Conservation (phyloP, 306 rosid genomes). For the Malus orientalis region DNA sequence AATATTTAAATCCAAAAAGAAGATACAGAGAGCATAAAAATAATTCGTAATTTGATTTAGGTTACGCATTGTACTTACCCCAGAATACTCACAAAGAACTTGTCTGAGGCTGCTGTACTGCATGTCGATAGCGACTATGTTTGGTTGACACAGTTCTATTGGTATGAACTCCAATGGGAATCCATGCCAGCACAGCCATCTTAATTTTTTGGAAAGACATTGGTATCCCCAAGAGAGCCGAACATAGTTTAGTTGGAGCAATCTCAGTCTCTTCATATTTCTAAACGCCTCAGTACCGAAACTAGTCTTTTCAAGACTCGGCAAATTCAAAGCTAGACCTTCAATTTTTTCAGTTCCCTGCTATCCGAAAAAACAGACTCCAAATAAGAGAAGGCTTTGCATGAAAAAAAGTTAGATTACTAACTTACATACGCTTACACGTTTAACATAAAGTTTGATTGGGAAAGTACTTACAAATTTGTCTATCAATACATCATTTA, state of each 20-base stretch:
- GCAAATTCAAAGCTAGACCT: background rate
- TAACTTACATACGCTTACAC: background rate
- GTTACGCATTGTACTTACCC: too few relatives aligned
- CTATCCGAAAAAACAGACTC: background rate
- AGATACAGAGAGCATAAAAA: too few relatives aligned
- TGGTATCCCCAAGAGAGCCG: background rate
- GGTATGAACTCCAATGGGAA: too few relatives aligned
- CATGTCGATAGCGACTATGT: too few relatives aligned
- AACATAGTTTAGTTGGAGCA: constrained; percentile 26
- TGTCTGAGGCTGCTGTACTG: too few relatives aligned
- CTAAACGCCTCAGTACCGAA: constrained; percentile 11
- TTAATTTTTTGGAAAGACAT: too few relatives aligned
- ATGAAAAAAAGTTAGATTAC: too few relatives aligned
- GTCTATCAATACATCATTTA: background rate
- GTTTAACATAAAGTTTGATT: background rate
- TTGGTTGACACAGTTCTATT: too few relatives aligned
- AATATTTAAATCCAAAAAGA: too few relatives aligned
- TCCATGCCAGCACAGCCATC: too few relatives aligned
- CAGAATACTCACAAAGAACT: too few relatives aligned
- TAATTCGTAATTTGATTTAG: too few relatives aligned
- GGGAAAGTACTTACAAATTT: background rate
- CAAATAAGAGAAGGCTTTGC: background rate
- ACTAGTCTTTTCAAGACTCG: background rate
- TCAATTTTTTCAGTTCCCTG: constrained; percentile 4
- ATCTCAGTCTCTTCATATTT: constrained; percentile 25